Conservation (phyloP, 331 rosid species). For the Malus hybrid region DNA sequence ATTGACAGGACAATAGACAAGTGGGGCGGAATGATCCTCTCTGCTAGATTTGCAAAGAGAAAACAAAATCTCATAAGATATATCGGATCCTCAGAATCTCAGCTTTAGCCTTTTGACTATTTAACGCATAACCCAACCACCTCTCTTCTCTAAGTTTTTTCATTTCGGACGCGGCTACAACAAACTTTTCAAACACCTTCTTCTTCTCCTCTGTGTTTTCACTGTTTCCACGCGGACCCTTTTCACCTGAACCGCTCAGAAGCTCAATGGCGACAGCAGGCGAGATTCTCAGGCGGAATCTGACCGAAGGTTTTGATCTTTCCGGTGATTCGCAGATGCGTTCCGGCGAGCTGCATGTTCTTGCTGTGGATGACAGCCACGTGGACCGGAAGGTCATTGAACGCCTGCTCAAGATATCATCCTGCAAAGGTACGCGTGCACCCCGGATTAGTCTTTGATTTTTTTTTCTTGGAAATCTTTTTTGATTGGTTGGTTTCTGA, state of each 20-base stretch:
- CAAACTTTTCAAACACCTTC: not conserved
- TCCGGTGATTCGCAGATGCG: constrained; percentile 25
- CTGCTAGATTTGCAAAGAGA: constrained; percentile 52
- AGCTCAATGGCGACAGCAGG: constrained; percentile 24
- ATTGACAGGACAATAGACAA: constrained; percentile 47
- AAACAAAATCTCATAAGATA: constrained; percentile 46
- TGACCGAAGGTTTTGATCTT: constrained; percentile 30
- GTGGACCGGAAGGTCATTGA: constrained; percentile 89
- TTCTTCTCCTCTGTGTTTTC: not conserved
- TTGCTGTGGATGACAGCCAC: constrained; percentile 82
- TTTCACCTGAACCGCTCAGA: not conserved
- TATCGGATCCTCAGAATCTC: constrained; percentile 82
- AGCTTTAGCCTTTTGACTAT: constrained; percentile 36
- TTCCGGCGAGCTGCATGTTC: constrained; percentile 57
- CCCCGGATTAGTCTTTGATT: not conserved
- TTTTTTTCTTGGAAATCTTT: not conserved
- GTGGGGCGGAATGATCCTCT: constrained; percentile 17
- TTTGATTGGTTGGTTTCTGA: not conserved
- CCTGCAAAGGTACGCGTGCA: constrained; percentile 60
- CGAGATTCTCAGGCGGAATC: constrained; percentile 18
- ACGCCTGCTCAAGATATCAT: constrained; percentile 59
- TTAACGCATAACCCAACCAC: constrained; percentile 24
- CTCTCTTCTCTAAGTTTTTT: constrained; percentile 2
- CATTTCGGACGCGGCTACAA: not conserved
- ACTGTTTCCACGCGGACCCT: not conserved